Conservation (phyloP, 2,329 filamentous ascomycete species). For the Periconia macrospinosa region DNA sequence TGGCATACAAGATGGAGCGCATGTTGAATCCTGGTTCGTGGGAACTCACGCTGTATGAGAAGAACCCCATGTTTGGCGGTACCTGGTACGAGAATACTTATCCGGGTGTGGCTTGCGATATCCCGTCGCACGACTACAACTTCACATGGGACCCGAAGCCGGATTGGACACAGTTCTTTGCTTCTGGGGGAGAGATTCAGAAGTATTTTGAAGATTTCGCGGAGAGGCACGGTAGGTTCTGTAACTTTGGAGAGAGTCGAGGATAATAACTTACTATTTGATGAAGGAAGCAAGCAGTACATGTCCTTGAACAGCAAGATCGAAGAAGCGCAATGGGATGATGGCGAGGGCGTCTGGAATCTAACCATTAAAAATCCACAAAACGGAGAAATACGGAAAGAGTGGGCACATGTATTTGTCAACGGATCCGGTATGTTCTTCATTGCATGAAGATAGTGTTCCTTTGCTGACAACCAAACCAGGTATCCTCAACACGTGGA, state of each 20-base stretch:
- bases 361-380: slow-evolving; percentile 40
- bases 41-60: slow-evolving; percentile 35
- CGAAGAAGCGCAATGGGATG: slow-evolving; percentile 48
- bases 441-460: slow-evolving; percentile 17
- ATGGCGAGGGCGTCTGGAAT: slow-evolving; percentile 43
- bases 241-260: slow-evolving; percentile 21
- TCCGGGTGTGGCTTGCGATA: slow-evolving; percentile 39
- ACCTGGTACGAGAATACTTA: slow-evolving; percentile 41
- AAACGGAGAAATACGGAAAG: slow-evolving; percentile 35
- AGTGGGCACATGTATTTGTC: slow-evolving; percentile 46
- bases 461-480: slow-evolving; percentile 15
- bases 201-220: slow-evolving; percentile 55
- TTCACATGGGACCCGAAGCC: slow-evolving; percentile 64
- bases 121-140: slow-evolving; percentile 60
- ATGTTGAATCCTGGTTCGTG: slow-evolving; percentile 32
- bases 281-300: slow-evolving; percentile 38
- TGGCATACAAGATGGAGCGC: slow-evolving; percentile 39
- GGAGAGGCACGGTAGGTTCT: slow-evolving; percentile 63
- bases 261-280: neutral
- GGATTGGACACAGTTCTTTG: slow-evolving; percentile 57
- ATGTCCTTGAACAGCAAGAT: slow-evolving; percentile 52
- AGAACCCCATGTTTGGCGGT: slow-evolving; percentile 33
- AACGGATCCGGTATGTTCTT: slow-evolving; percentile 46
- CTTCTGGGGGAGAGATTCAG: slow-evolving; percentile 52
- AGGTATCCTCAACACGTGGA: slow-evolving; percentile 50